Percentiles rank a stretch among this genome's conserved stretches.
Evolutionary conservation across 176 grass and related monocot species (phyloP).

Genomic region (Avena insularis): DNA sequence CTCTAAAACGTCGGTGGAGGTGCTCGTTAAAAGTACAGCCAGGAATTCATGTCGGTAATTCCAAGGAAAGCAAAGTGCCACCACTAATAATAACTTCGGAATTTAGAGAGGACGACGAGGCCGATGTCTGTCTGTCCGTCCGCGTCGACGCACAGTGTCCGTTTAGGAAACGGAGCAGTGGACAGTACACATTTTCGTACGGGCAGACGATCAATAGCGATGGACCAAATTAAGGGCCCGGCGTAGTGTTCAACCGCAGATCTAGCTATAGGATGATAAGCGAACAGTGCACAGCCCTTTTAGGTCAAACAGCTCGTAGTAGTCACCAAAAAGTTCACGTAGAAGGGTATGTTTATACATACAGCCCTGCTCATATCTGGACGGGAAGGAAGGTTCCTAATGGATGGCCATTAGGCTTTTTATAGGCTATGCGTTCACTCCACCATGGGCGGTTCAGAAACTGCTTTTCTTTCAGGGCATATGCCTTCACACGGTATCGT

Average conservation of each 20-base stretch:
- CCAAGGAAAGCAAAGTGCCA: no score
- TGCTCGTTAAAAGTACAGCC: background rate
- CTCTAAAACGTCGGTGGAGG: slow-evolving; percentile 36
- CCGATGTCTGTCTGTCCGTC: background rate
- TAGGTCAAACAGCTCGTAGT: background rate
- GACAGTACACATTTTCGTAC: background rate
- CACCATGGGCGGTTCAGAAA: no score
- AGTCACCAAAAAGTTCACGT: background rate
- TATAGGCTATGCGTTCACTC: background rate
- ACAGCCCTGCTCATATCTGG: background rate
- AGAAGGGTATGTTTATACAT: no score
- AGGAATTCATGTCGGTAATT: background rate
- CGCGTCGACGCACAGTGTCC: background rate
- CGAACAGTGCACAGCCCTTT: background rate
- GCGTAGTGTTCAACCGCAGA: background rate
- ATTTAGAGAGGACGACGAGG: background rate
- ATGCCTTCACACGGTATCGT: slow-evolving; percentile 13
- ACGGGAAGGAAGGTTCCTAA: slow-evolving; percentile 22
- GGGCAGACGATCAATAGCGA: background rate
- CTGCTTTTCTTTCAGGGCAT: background rate
- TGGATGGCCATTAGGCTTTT: background rate
- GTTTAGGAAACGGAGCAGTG: background rate
- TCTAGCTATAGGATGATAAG: background rate
- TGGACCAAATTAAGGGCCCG: background rate
- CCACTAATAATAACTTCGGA: background rate